A percentile compares a stretch with the other conserved stretches of the same genome.
phyloP scores from a whole-genome alignment of 1,284 basidiomycete species.

The Cutaneotrichosporon sp. region DNA sequence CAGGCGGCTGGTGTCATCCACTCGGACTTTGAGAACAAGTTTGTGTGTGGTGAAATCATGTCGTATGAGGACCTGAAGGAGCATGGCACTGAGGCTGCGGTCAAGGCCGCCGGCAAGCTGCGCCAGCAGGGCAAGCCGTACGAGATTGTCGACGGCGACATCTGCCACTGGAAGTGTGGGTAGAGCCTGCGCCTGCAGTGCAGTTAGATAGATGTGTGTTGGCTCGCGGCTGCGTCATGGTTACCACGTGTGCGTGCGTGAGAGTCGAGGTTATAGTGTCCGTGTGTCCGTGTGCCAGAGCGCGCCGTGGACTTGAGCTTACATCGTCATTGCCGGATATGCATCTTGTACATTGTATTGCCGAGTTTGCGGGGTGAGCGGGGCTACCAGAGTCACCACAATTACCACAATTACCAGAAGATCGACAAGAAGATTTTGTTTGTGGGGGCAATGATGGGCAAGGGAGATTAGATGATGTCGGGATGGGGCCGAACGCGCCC shows the following conservation, averaged over 20 bases:
- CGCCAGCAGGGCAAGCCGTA: slow-evolving; percentile 94
- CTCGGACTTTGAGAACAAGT: slow-evolving; percentile 67
- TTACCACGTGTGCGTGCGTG: background rate
- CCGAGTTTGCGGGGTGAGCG: background rate
- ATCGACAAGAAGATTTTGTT: background rate
- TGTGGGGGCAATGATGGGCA: background rate
- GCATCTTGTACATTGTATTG: slow-evolving; percentile 4
- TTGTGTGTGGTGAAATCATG: slow-evolving; percentile 99
- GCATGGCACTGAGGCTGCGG: slow-evolving; percentile 79
- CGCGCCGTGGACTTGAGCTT: background rate
- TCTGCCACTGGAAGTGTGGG: slow-evolving; percentile 48
- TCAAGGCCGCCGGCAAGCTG: slow-evolving; percentile 93
- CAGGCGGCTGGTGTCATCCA: slow-evolving; percentile 99
- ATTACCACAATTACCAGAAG: no score
- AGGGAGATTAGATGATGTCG: no score
- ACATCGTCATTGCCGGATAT: background rate
- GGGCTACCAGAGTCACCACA: no score
- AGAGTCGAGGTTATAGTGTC: slow-evolving; percentile 2
- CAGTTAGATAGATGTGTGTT: slow-evolving; percentile 17
- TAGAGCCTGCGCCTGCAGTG: slow-evolving; percentile 43
- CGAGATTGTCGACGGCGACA: slow-evolving; percentile 50
- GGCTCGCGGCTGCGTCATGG: background rate
- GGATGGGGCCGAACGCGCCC: no score
- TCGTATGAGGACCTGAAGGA: slow-evolving; percentile 85
- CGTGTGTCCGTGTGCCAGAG: slow-evolving; percentile 2